Evolutionary conservation across 169 alveolate genomes (phyloP).

Genomic region (Plasmodium knowlesi): DNA sequence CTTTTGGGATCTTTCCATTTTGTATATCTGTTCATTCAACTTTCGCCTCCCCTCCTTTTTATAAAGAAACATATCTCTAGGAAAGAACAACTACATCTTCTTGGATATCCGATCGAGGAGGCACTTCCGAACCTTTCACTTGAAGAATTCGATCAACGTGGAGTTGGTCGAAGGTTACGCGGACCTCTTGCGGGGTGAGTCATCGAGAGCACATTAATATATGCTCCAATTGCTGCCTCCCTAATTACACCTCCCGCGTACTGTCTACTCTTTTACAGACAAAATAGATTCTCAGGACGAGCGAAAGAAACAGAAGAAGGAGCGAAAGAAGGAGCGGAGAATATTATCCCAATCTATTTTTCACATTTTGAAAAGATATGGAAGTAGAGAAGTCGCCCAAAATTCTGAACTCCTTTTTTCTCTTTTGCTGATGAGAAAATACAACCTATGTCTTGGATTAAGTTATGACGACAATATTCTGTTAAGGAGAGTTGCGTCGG

Average conservation of each 20-base stretch:
- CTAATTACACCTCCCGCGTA: background rate
- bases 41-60: background rate
- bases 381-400: background rate
- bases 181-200: slow-evolving; percentile 22
- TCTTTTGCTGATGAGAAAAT: slow-evolving; percentile 11
- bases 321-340: background rate
- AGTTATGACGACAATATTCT: slow-evolving; percentile 55
- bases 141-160: slow-evolving; percentile 40
- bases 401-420: slow-evolving; percentile 19
- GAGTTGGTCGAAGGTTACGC: background rate
- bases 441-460: background rate
- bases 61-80: slow-evolving; percentile 30
- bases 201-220: background rate
- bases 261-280: background rate
- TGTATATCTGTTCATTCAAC: background rate
- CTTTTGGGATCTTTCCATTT: background rate
- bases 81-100: slow-evolving; percentile 21
- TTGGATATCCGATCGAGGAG: slow-evolving; percentile 36
- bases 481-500: background rate
- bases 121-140: slow-evolving; percentile 28
- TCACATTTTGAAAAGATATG: slow-evolving; percentile 30
- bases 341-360: background rate
- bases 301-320: background rate
- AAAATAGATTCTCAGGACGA: background rate
- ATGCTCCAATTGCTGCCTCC: background rate